Evolutionary conservation across 129 eudicot genomes (phyloP).

Genomic region (Scalesia atractyloides): DNA sequence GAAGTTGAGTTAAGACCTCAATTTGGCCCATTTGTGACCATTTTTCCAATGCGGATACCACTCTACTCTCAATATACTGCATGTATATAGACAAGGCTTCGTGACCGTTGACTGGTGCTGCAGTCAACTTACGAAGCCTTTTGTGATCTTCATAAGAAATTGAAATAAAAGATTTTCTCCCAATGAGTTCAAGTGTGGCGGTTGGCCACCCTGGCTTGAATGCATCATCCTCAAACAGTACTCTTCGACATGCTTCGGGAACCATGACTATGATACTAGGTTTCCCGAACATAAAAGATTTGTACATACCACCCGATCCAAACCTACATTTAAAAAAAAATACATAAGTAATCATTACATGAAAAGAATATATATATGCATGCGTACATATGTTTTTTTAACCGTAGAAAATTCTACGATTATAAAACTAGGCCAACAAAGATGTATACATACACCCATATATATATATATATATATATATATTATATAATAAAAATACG

Average conservation of each 20-base stretch:
- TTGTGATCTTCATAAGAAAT: slow-evolving; percentile 74
- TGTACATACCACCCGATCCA: slow-evolving; percentile 68
- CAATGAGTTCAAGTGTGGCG: slow-evolving; percentile 69
- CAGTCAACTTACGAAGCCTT: slow-evolving; percentile 74
- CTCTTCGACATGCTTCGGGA: slow-evolving; percentile 68
- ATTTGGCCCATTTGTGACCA: slow-evolving; percentile 79
- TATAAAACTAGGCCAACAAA: too few relatives aligned
- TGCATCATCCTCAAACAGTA: slow-evolving; percentile 68
- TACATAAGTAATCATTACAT: neutral
- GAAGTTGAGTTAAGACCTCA: slow-evolving; percentile 62
- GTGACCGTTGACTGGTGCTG: slow-evolving; percentile 85
- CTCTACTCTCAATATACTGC: slow-evolving; percentile 58
- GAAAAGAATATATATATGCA: neutral
- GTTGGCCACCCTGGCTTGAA: slow-evolving; percentile 96
- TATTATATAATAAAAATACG: slow-evolving; percentile 1
- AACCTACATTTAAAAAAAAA: slow-evolving; percentile 50
- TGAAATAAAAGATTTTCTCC: slow-evolving; percentile 67
- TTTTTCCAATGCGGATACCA: slow-evolving; percentile 50
- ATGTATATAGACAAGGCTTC: slow-evolving; percentile 69
- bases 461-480: too few relatives aligned
- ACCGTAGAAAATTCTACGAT: too few relatives aligned
- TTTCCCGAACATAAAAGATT: slow-evolving; percentile 75
- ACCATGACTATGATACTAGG: slow-evolving; percentile 72
- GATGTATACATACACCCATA: too few relatives aligned
- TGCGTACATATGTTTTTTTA: too few relatives aligned